phyloP scores from a whole-genome alignment of 495 filamentous ascomycete species.

The Thozetella sp. region DNA sequence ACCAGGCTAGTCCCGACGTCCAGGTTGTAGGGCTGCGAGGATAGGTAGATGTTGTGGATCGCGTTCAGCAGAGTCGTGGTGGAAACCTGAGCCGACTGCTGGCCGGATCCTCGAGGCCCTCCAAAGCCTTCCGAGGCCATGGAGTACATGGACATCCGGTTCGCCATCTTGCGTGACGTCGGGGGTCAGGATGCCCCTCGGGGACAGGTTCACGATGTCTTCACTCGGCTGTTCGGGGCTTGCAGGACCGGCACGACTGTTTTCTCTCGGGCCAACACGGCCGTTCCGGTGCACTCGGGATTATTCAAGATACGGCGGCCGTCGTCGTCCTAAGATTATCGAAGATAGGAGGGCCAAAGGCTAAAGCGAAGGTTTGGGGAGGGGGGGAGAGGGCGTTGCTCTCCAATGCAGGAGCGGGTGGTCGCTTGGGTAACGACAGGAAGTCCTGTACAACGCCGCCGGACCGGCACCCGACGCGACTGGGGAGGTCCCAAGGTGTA shows the following conservation, averaged over 20 bases:
- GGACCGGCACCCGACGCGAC: background rate
- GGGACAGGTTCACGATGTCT: slow-evolving; percentile 9
- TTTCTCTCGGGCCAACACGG: too few species aligned
- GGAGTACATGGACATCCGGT: slow-evolving; percentile 86
- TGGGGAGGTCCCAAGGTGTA: background rate
- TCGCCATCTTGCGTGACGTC: slow-evolving; percentile 61
- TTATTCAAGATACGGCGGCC: too few species aligned
- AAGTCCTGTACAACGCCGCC: background rate
- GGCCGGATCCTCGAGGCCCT: slow-evolving; percentile 58
- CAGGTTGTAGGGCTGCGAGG: slow-evolving; percentile 75
- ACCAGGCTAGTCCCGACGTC: slow-evolving; percentile 92
- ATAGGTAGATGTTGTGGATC: slow-evolving; percentile 86
- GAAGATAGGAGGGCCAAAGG: background rate
- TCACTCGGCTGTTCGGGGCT: too few species aligned
- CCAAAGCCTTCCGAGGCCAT: slow-evolving; percentile 64
- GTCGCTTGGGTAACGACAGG: slow-evolving; percentile 4
- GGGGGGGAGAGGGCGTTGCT: background rate
- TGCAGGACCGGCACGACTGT: too few species aligned
- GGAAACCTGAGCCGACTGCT: slow-evolving; percentile 79
- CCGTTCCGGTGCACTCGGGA: too few species aligned
- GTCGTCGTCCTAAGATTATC: too few species aligned
- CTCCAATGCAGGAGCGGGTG: background rate
- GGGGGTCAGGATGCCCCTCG: slow-evolving; percentile 27
- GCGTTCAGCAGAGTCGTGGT: slow-evolving; percentile 91
- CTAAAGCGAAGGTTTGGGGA: background rate